phyloP scores from a whole-genome alignment of 208 protist species.

The Endotrypanum monterogeii region DNA sequence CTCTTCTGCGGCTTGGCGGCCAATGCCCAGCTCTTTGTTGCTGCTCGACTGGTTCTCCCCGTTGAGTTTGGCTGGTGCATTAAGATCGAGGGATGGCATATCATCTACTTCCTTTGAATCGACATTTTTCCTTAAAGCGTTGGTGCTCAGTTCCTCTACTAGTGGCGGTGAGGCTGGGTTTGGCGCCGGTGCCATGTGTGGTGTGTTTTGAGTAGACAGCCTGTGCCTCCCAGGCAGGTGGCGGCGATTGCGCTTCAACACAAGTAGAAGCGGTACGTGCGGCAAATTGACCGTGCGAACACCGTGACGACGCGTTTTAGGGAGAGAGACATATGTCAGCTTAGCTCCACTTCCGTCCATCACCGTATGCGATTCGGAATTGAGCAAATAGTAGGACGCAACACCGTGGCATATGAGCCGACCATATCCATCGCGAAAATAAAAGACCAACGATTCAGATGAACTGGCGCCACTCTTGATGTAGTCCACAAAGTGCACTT shows the following conservation, averaged over 20 bases:
- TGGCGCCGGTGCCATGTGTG: slow-evolving; percentile 34
- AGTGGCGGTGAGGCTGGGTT: slow-evolving; percentile 10
- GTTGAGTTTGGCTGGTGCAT: slow-evolving; percentile 15
- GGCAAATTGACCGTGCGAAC: slow-evolving; percentile 45
- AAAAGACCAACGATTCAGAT: slow-evolving; percentile 62
- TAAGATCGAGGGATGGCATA: slow-evolving; percentile 55
- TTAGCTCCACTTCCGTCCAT: slow-evolving; percentile 54
- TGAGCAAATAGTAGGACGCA: slow-evolving; percentile 77
- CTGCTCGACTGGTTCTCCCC: not conserved
- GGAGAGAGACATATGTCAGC: slow-evolving; percentile 73
- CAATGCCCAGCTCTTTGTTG: not conserved
- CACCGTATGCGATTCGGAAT: slow-evolving; percentile 57
- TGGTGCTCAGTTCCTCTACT: not conserved
- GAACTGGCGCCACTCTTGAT: slow-evolving; percentile 37
- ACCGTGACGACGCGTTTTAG: slow-evolving; percentile 47
- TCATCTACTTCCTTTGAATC: slow-evolving; percentile 8
- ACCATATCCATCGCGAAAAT: slow-evolving; percentile 87
- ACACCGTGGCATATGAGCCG: slow-evolving; percentile 87
- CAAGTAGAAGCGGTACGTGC: slow-evolving; percentile 49
- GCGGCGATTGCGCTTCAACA: slow-evolving; percentile 59
- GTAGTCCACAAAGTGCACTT: slow-evolving; percentile 63
- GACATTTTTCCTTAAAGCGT: slow-evolving; percentile 1
- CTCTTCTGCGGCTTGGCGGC: not conserved
- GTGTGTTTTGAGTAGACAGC: slow-evolving; percentile 48
- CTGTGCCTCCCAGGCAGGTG: slow-evolving; percentile 45